Base-by-base conservation (phyloP, 805 yeast species). In the Ogataea sp. region DNA sequence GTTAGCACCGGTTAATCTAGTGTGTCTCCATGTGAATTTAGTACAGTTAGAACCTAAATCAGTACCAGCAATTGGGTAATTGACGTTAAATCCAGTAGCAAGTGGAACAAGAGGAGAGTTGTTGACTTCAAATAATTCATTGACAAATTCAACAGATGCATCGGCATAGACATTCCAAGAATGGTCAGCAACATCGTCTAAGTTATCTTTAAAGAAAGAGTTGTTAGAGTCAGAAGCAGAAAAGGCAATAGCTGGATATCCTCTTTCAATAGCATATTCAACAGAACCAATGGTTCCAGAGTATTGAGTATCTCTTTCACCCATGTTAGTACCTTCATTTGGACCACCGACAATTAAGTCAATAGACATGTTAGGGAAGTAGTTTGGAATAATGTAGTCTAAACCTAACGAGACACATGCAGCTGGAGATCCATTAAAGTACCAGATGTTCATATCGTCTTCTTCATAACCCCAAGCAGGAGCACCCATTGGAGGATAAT, bases 231-330 rank as follows among this genome's bases (percentile, higher is more conserved):
- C 67, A 32, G 72, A 57, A 37, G 73, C 75, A 20, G 72, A 66
- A 52, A 70, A 64, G 11, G 75, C 74, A 49, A 70, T 49, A 6
- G 69, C 70, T 23, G 75, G 68, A 42, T 59, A 39, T 13, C 70
- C 71, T 54, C 74, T 59, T 55, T 67, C 64, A 32, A 64, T 65
- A 30, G 73, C 50, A 45, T 60, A 62, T 52, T 67, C 65, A 35
- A 72, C 58, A 29, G 75, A 73, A 55, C 73, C 75, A 49, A 68
- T 61, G 20, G 76, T 71, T 52, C 75, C 76, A 13, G 72, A 65
- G 29, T 63, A 33, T 28, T 73, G 65, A 45, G 43, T 62, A 45
- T 47, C 56, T 33, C 61, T 61, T 34, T 65, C 64, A 30, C 69
- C 67, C 40, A 58, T 43, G 53, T 70, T 70, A 37, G 53, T 48